phyloP scores from a whole-genome alignment of 2,329 filamentous ascomycete genomes.

The Trichoderma semiorbis region DNA sequence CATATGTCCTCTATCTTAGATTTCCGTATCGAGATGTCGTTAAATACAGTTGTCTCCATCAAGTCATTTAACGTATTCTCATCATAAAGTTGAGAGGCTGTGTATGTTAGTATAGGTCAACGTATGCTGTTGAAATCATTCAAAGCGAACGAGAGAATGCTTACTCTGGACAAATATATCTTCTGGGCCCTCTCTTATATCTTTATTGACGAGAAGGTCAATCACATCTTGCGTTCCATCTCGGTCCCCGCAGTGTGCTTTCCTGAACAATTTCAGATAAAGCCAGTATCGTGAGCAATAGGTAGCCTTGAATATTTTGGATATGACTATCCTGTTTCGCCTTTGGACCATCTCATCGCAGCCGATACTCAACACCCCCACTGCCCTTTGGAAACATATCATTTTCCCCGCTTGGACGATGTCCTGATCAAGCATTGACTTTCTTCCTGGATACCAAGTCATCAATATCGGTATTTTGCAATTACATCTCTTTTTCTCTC shows the following conservation, averaged over 20 bases:
- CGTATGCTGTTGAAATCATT: not conserved
- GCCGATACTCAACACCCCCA: no score
- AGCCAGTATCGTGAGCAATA: not conserved
- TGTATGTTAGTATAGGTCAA: rapidly evolving
- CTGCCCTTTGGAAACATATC: not conserved
- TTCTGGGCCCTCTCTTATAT: not conserved
- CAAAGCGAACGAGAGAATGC: not conserved
- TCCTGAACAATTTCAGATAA: not conserved
- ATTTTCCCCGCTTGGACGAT: not conserved
- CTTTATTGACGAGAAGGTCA: not conserved
- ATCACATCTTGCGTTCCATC: not conserved
- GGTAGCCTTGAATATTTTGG: rapidly evolving
- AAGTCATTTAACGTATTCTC: not conserved
- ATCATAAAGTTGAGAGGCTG: not conserved
- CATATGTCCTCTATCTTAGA: not conserved
- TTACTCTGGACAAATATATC: not conserved
- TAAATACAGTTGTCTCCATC: not conserved
- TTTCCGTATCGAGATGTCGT: not conserved
- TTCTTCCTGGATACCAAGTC: not conserved
- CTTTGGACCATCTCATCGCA: not conserved
- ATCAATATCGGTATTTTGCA: not conserved
- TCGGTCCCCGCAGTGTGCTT: rapidly evolving
- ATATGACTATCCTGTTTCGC: not conserved
- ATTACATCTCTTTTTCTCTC: not conserved
- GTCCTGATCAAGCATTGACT: rapidly evolving